A percentile compares a stretch with the other conserved stretches of the same genome.
Evolutionary conservation across 1,284 basidiomycete species (phyloP).

Genomic region (Anthracocystis setariae): DNA sequence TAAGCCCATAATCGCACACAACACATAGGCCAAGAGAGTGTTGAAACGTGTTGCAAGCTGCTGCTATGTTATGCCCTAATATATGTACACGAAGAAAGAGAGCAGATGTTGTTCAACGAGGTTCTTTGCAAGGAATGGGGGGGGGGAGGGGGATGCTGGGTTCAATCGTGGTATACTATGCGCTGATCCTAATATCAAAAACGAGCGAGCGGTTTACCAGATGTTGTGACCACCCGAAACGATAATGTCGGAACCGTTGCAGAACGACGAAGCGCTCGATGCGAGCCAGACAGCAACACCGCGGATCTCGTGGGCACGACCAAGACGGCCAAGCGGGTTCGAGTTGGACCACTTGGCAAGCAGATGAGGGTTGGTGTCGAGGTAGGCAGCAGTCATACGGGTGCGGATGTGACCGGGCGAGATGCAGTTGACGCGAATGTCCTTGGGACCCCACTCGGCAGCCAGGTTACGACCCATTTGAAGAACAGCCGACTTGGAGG

Average conservation of each 20-base stretch:
- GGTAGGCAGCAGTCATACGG: constrained; percentile 81
- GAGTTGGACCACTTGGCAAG: constrained; percentile 77
- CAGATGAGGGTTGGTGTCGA: constrained; percentile 77
- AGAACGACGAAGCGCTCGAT: constrained; percentile 69
- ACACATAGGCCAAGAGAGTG: too few relatives aligned
- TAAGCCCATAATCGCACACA: too few relatives aligned
- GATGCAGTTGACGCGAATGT: constrained; percentile 71
- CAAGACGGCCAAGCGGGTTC: constrained; percentile 80
- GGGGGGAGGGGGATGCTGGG: not conserved
- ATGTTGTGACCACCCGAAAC: constrained; percentile 67
- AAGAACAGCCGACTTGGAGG: constrained; percentile 81
- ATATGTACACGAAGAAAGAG: constrained; percentile 28
- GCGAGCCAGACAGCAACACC: constrained; percentile 84
- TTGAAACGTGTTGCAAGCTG: too few relatives aligned
- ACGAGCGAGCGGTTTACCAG: constrained; percentile 53
- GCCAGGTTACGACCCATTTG: constrained; percentile 86
- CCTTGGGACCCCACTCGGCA: constrained; percentile 78
- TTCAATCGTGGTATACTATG: constrained; percentile 17
- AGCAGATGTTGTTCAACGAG: constrained; percentile 13
- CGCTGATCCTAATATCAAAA: constrained; percentile 2
- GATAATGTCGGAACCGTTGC: constrained; percentile 65
- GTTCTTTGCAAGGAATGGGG: too few relatives aligned
- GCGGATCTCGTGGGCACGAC: constrained; percentile 79
- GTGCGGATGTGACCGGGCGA: constrained; percentile 68
- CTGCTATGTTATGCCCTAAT: constrained; percentile 40